Evolutionary conservation across 2,329 filamentous ascomycete genomes (phyloP).

Genomic region (Colletotrichum noveboracense): DNA sequence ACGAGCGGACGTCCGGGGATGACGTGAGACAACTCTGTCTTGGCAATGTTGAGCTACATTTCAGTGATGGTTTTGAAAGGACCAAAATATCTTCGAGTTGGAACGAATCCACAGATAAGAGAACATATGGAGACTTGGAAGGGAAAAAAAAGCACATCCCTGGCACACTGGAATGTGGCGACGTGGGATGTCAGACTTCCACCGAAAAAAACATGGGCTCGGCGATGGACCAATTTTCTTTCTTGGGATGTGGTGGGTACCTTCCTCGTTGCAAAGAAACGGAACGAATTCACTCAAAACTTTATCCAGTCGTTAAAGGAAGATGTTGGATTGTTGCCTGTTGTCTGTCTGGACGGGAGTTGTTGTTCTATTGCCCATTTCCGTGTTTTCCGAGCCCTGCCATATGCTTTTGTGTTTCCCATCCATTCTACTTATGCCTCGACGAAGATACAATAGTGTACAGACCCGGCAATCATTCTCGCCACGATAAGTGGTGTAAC

Average conservation of each 20-base stretch:
- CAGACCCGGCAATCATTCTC: neutral
- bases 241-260: neutral
- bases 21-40: neutral
- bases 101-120: neutral
- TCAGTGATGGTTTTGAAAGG: neutral
- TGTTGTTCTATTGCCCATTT: conserved; percentile 3
- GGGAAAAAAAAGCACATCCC: neutral
- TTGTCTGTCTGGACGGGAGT: neutral
- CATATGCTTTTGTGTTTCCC: conserved; percentile 7
- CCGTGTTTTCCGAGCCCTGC: neutral
- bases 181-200: neutral
- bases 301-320: neutral
- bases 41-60: neutral
- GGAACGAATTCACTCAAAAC: neutral
- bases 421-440: neutral
- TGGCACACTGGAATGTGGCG: neutral
- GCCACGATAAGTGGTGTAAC: neutral
- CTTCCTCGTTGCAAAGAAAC: neutral
- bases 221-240: neutral
- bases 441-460: conserved; percentile 1
- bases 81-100: neutral
- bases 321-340: neutral
- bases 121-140: neutral
- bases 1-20: neutral
- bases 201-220: neutral